A percentile compares a stretch with the other conserved stretches of the same genome.
phyloP scores from a whole-genome alignment of 768 basidiomycete genomes.

The Hygrocybe punicea region DNA sequence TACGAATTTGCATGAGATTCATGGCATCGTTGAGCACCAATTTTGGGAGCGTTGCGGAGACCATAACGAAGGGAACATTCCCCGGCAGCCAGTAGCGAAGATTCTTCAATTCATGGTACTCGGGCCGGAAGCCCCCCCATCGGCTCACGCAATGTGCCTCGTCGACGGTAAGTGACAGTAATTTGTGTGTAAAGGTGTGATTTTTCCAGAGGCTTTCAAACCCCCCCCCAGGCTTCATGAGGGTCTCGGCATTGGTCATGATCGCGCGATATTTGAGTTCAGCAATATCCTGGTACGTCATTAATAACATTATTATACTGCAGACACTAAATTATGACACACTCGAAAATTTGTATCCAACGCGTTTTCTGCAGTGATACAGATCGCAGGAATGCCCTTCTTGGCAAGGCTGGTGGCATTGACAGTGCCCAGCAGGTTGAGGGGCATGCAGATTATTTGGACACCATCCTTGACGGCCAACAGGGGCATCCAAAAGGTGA shows the following conservation, averaged over 20 bases:
- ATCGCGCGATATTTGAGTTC: slow-evolving; percentile 17
- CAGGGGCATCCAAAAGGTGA: slow-evolving; percentile 33
- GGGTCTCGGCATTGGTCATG: slow-evolving; percentile 23
- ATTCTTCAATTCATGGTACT: slow-evolving; percentile 24
- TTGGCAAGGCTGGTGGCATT: slow-evolving; percentile 9
- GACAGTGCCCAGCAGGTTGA: slow-evolving; percentile 26
- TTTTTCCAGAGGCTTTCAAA: slow-evolving; percentile 15
- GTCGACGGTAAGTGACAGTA: slow-evolving; percentile 33
- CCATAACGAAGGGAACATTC: neutral
- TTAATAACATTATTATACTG: neutral
- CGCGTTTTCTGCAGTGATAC: slow-evolving; percentile 17
- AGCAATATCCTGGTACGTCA: slow-evolving; percentile 17
- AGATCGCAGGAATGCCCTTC: slow-evolving; percentile 17
- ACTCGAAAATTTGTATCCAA: slow-evolving; percentile 17
- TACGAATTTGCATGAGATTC: neutral
- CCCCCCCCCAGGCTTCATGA: slow-evolving; percentile 12
- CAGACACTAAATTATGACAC: neutral
- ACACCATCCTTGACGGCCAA: slow-evolving; percentile 13
- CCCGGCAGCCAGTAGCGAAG: slow-evolving; percentile 8
- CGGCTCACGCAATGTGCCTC: slow-evolving; percentile 36
- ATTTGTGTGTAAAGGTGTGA: slow-evolving; percentile 16
- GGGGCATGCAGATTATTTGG: slow-evolving; percentile 26
- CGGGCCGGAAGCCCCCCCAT: slow-evolving; percentile 33
- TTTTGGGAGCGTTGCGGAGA: neutral
- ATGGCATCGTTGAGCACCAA: neutral